Conservation (phyloP, 1,284 basidiomycete species). For the Tilletia horrida region DNA sequence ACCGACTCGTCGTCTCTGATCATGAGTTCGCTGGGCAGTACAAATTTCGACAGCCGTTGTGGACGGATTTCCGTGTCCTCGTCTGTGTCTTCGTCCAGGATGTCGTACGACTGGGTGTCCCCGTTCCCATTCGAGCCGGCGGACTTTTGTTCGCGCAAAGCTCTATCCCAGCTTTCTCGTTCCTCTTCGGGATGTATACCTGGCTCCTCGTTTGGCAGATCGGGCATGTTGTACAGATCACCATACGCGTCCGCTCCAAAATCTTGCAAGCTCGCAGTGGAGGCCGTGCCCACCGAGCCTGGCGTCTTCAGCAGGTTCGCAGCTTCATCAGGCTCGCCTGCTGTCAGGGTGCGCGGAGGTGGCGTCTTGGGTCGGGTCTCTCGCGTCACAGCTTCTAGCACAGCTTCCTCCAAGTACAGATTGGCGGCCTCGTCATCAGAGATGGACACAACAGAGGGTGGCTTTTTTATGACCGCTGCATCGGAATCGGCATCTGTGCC, state of each 20-base stretch:
- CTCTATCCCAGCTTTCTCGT: not conserved
- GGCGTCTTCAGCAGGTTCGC: not conserved
- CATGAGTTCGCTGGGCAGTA: too few relatives aligned
- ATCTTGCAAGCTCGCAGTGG: not conserved
- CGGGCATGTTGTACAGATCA: not conserved
- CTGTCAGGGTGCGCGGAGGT: not conserved
- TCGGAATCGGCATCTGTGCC: not conserved
- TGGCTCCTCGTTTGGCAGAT: not conserved
- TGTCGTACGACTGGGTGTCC: too few relatives aligned
- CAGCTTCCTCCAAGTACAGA: conserved; percentile 5
- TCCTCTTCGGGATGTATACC: not conserved
- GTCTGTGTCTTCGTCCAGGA: too few relatives aligned
- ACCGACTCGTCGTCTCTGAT: too few relatives aligned
- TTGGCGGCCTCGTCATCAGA: conserved; percentile 13
- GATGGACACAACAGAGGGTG: conserved; percentile 10
- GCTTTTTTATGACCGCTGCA: not conserved
- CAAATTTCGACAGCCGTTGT: too few relatives aligned
- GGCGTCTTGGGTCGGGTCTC: not conserved
- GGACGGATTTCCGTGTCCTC: too few relatives aligned
- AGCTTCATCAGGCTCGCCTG: not conserved
- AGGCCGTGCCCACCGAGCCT: not conserved
- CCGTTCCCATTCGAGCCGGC: too few relatives aligned
- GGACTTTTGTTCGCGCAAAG: too few relatives aligned
- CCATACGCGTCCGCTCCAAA: conserved; percentile 11
- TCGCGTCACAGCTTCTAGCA: not conserved